Conservation (phyloP, 1,284 basidiomycete species). For the Ustilago tritici region DNA sequence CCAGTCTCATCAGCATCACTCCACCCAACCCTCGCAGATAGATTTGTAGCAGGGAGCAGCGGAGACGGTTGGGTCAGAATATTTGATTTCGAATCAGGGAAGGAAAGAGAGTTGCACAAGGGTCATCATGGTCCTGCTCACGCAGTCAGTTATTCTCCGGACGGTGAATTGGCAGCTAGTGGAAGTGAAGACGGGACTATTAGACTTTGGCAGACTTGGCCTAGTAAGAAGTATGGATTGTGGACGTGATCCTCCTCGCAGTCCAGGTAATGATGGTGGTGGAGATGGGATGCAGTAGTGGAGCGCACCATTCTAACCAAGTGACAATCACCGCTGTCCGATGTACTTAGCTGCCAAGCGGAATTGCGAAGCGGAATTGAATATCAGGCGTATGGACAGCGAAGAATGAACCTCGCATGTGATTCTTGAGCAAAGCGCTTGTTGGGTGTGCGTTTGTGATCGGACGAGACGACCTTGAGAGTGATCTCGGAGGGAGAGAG, state of each 20-base stretch:
- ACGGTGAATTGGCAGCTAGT: slow-evolving; percentile 97
- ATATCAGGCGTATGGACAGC: no score
- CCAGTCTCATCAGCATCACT: slow-evolving; percentile 90
- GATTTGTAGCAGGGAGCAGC: slow-evolving; percentile 91
- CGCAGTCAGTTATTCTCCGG: slow-evolving; percentile 91
- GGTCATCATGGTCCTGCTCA: slow-evolving; percentile 98
- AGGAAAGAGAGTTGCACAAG: slow-evolving; percentile 90
- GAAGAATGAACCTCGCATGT: no score
- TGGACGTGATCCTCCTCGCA: slow-evolving; percentile 73
- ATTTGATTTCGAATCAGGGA: slow-evolving; percentile 85
- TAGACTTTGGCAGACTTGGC: slow-evolving; percentile 93
- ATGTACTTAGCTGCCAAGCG: no score
- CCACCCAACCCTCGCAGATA: slow-evolving; percentile 86
- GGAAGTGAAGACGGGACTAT: slow-evolving; percentile 89
- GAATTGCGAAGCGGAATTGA: no score
- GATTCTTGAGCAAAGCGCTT: no score
- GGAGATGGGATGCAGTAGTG: no score
- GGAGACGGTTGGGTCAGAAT: slow-evolving; percentile 96
- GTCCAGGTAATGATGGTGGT: no score
- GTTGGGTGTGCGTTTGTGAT: no score
- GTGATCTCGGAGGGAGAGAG: no score
- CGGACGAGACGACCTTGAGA: no score
- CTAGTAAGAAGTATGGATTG: slow-evolving; percentile 90
- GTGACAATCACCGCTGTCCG: no score
- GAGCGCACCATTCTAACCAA: no score